A percentile compares a stretch with the other conserved stretches of the same genome.
Evolutionary conservation across 2,329 filamentous ascomycete species (phyloP).

Genomic region (Parafenestella ontariensis): DNA sequence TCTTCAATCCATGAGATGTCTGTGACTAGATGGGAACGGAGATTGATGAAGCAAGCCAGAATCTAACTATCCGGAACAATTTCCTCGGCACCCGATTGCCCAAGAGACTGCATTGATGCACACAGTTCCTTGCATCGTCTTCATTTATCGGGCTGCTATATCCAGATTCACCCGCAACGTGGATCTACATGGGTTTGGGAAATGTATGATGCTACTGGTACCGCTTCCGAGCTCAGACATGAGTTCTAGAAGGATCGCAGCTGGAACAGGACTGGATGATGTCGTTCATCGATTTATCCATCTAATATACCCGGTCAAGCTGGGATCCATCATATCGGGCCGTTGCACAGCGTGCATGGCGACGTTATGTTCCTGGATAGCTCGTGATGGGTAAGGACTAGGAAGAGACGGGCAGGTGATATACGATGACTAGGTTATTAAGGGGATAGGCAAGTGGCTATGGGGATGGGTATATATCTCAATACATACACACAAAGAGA

Average conservation of each 20-base stretch:
- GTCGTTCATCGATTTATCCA: conserved; percentile 34
- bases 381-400: conserved; percentile 7
- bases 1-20: not conserved
- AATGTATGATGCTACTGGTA: conserved; percentile 2
- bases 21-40: not conserved
- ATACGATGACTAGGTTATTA: conserved; percentile 24
- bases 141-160: conserved; percentile 9
- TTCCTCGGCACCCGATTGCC: conserved; percentile 11
- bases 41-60: not conserved
- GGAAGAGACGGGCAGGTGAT: conserved; percentile 7
- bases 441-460: conserved; percentile 20
- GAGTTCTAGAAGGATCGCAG: conserved; percentile 24
- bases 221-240: conserved; percentile 16
- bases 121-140: conserved; percentile 5
- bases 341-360: conserved; percentile 18
- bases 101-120: not conserved
- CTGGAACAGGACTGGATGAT: conserved; percentile 11
- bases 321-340: conserved; percentile 27
- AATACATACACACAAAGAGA: conserved; percentile 3
- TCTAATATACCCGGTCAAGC: conserved; percentile 36
- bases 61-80: conserved; percentile 32
- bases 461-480: conserved; percentile 17
- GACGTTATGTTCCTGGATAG: conserved; percentile 8
- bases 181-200: not conserved
- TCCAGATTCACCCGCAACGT: not conserved